A percentile compares a stretch with the other conserved stretches of the same genome.
phyloP scores from a whole-genome alignment of 2,329 filamentous ascomycete species.

The Alternaria viburni region DNA sequence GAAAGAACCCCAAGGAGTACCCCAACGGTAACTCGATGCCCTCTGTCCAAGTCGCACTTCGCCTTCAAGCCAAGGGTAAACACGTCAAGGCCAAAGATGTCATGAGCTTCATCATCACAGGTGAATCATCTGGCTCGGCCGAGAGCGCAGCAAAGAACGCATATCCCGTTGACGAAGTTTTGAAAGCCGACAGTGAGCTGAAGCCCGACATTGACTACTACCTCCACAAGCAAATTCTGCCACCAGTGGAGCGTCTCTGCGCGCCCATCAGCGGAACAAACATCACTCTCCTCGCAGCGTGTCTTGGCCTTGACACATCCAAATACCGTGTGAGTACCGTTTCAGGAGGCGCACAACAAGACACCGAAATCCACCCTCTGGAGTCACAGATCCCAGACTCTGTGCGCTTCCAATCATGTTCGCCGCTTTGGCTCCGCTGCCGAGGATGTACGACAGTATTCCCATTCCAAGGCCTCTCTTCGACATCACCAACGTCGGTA shows the following conservation, averaged over 20 bases:
- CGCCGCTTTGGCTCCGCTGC: slow-evolving; percentile 79
- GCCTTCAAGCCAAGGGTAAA: slow-evolving; percentile 86
- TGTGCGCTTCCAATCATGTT: slow-evolving; percentile 83
- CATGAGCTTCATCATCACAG: slow-evolving; percentile 92
- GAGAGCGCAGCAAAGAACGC: slow-evolving; percentile 86
- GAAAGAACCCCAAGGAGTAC: slow-evolving; percentile 91
- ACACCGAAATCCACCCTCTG: slow-evolving; percentile 74
- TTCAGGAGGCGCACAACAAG: slow-evolving; percentile 54
- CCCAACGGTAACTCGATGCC: slow-evolving; percentile 95
- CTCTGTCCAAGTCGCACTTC: slow-evolving; percentile 92
- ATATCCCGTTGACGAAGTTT: slow-evolving; percentile 82
- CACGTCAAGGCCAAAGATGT: slow-evolving; percentile 91
- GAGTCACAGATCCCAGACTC: slow-evolving; percentile 94
- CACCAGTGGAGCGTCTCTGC: slow-evolving; percentile 95
- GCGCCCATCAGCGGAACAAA: slow-evolving; percentile 95
- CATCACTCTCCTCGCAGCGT: slow-evolving; percentile 86
- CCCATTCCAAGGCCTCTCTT: slow-evolving; percentile 75
- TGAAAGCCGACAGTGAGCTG: slow-evolving; percentile 76
- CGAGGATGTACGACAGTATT: slow-evolving; percentile 76
- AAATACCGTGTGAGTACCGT: slow-evolving; percentile 79
- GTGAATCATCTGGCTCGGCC: slow-evolving; percentile 64
- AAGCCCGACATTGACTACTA: slow-evolving; percentile 97
- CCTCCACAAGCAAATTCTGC: slow-evolving; percentile 96
- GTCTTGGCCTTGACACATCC: slow-evolving; percentile 86
- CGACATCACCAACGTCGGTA: slow-evolving; percentile 16